These are phyloP conservation scores for Royoungia palumana DNA, from an alignment of 768 basidiomycete genomes.

Conservation along the genomic window DNA sequence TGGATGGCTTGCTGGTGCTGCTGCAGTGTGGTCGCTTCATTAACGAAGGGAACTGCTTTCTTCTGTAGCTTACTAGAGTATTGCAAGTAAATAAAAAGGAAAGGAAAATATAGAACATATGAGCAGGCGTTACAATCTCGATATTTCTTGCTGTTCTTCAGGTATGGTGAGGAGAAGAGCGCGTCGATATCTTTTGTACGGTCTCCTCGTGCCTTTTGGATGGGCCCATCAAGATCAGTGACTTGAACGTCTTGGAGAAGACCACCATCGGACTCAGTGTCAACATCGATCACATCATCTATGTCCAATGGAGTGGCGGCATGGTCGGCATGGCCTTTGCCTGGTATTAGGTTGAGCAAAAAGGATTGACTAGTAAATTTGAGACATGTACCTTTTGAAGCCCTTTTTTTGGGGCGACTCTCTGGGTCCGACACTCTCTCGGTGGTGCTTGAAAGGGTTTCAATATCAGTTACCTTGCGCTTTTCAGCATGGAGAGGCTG, in stretches of 20 bases:
- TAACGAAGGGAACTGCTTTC: neutral
- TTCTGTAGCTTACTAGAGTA: neutral
- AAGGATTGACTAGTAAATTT: too few relatives aligned
- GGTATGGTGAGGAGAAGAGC: neutral
- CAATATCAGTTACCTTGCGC: too few relatives aligned
- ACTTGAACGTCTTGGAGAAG: neutral
- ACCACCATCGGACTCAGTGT: neutral
- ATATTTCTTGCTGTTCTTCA: neutral
- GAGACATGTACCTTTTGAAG: too few relatives aligned
- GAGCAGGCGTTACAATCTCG: neutral
- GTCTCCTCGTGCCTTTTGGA: neutral
- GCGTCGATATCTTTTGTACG: neutral
- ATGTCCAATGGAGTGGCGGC: too few relatives aligned
- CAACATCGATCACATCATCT: too few relatives aligned
- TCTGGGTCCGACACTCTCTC: too few relatives aligned
- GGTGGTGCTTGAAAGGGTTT: too few relatives aligned
- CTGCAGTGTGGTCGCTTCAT: neutral
- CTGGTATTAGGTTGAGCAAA: too few relatives aligned
- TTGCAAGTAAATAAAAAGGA: too few relatives aligned
- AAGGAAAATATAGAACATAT: neutral
- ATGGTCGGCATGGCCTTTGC: too few relatives aligned
- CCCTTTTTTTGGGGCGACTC: too few relatives aligned
- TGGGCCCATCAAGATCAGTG: neutral
- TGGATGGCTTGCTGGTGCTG: neutral
- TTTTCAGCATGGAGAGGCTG: too few relatives aligned